Evolutionary conservation across 2,329 filamentous ascomycete species (phyloP), one percentile per base, ranked within the genome.

Genomic region (Magnaporthales sp.): DNA sequence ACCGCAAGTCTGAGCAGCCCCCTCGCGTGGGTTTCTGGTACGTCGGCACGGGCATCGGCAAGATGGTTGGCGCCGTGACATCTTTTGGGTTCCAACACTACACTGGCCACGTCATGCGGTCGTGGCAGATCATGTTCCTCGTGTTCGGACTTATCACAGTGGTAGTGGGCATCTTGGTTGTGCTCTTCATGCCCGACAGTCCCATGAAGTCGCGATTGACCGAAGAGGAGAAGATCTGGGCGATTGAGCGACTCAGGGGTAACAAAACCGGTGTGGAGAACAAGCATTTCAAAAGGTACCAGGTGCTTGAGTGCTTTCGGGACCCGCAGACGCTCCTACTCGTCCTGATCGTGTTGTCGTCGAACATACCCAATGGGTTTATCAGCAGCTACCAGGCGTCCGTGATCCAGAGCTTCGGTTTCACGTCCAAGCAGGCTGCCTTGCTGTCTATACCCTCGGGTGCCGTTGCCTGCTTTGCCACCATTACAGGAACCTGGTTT

Each of bases 181-280:
- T 69, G 67, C 69, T 73, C 67, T 10, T 73, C 62, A 69, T 77
- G 19, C 75, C 78, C 2, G 75, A 78, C 66, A 76, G 72, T 22
- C 78, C 77, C 11, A 74, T 77, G 70, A 75, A 74, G 73, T 67
- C 77, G 70, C 64, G 72, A 68, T 74, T 79, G 73, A 72, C 69
- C 15, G 46, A 67, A 2, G 71, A 72, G 54, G 72, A 76, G 30
- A 74, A 71, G 15, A 73, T 70, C 60, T 71, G 71, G 63, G 72
- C 72, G 8, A 69, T 77, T 22, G 68, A 75, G 66, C 74, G 77
- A 2, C 70, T 78, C 10, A 74, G 75, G 0, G 72, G 70, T 6
- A 79, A 80, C 69, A 74, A 75, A 66, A 79, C 77, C 1, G 78
- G 77, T 6, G 77, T 71, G 26, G 67, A 68, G 65, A 69, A 69